Base-by-base conservation (phyloP, 345 rosid genomes). In the Mangifera indica region DNA sequence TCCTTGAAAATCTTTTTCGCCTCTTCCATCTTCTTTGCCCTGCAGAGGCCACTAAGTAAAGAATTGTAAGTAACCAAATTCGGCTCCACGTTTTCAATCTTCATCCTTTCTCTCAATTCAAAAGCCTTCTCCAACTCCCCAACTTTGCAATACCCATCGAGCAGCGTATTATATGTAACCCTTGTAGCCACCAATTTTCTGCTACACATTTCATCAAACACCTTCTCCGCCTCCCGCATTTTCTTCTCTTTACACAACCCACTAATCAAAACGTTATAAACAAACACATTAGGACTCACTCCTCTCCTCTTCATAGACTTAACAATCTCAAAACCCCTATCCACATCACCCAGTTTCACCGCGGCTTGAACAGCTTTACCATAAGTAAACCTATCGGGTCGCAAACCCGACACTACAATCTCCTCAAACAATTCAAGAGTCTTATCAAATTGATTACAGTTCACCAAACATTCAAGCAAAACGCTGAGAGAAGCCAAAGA, bases 331-430 rank as follows among this genome's bases (percentile, higher is more conserved):
- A 69, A 55, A 48, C 86, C 96, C 72, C 74, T 85, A 29, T 75
- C 79, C 79, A 87, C 26, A 57, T 90, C 90, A 51, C 90, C 86
- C 66, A 84, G 22, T 57, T 85, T 88, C 22, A 83, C 94, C 0
- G 97, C 91, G 2, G 97, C 88, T 75, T 87, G 88, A 24, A 93
- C 80, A 2, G 89, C 97, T 63, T 89, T 93, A 14, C 87, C 93
- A 6, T 76, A 88, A 60, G 86, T 83, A 75, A 85, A 78, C 65
- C 68, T 83, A 73, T 85, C 86, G 21, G 91, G 88, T 62, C 81
- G 74, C 66, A 83, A 81, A 73, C 87, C 85, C 29, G 80, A 81
- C 15, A 67, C 83, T n/a, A 79, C 53, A 3, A 87, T 74, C 72
- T 84, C 93, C 66, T 61, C 61, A 69, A 93, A 88, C 80, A 89